phyloP scores from a whole-genome alignment of 2,329 filamentous ascomycete species.

The Dendryphion nanum region DNA sequence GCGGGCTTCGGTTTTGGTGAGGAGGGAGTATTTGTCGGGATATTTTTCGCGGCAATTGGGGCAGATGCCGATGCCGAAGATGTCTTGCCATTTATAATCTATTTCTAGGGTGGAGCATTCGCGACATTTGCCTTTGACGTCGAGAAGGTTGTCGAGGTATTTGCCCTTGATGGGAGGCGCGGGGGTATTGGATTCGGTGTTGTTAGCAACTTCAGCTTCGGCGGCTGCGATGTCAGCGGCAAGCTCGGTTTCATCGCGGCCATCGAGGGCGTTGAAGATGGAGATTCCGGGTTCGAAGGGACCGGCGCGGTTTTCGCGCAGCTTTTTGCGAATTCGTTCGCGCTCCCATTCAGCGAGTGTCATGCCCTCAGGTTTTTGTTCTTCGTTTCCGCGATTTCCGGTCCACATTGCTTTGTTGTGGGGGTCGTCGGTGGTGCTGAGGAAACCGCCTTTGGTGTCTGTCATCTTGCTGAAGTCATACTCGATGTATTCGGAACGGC shows the following conservation, averaged over 20 bases:
- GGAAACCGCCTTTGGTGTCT: slow-evolving; percentile 93
- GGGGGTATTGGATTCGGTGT: too few relatives aligned
- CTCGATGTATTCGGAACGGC: slow-evolving; percentile 77
- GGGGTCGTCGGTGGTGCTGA: slow-evolving; percentile 88
- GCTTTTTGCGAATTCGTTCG: slow-evolving; percentile 68
- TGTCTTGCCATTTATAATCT: slow-evolving; percentile 91
- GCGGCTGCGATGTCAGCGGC: slow-evolving; percentile 22
- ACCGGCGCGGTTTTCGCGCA: slow-evolving; percentile 72
- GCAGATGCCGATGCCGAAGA: slow-evolving; percentile 75
- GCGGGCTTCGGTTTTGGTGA: slow-evolving; percentile 95
- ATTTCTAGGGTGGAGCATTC: slow-evolving; percentile 86
- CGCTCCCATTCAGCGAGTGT: slow-evolving; percentile 89
- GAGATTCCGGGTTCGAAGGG: slow-evolving; percentile 90
- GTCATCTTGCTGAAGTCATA: slow-evolving; percentile 99
- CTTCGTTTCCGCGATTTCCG: slow-evolving; percentile 48
- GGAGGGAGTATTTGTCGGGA: slow-evolving; percentile 88
- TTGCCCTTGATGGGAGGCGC: slow-evolving; percentile 31
- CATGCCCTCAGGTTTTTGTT: slow-evolving; percentile 81
- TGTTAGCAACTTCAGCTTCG: slow-evolving; percentile 44
- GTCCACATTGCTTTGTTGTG: slow-evolving; percentile 70
- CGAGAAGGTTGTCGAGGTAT: slow-evolving; percentile 33
- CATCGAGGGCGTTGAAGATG: slow-evolving; percentile 56
- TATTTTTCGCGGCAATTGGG: slow-evolving; percentile 80
- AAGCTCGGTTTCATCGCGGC: slow-evolving; percentile 28
- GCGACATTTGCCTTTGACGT: slow-evolving; percentile 67